These are phyloP conservation scores for Salvia miltiorrhiza DNA, from an alignment of 257 asterid species.

Conservation along the genomic window DNA sequence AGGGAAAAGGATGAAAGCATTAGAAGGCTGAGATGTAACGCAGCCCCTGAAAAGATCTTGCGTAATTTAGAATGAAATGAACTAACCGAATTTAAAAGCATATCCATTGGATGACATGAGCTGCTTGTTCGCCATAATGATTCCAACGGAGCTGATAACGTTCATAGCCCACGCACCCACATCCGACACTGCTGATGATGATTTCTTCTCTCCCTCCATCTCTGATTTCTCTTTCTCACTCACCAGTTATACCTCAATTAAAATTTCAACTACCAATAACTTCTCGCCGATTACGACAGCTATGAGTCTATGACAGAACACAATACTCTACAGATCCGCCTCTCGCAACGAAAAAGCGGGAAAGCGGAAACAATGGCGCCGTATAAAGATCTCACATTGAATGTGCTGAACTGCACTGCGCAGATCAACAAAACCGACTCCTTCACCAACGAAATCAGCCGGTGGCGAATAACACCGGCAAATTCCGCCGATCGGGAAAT, in stretches of 20 bases:
- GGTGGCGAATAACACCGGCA: conserved; percentile 21
- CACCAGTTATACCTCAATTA: conserved; percentile 5
- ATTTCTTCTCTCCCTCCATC: conserved; percentile 81
- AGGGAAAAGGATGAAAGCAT: not conserved
- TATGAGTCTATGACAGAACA: not conserved
- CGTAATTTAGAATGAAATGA: not conserved
- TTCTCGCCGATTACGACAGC: not conserved
- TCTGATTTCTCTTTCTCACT: conserved; percentile 8
- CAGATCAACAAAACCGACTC: not conserved
- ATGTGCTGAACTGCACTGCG: not conserved
- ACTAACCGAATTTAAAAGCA: conserved; percentile 78
- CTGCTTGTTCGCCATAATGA: conserved; percentile 94
- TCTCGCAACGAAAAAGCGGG: conserved; percentile 22
- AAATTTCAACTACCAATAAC: not conserved
- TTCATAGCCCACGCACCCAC: conserved; percentile 99
- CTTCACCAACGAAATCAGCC: not conserved
- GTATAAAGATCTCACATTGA: conserved; percentile 21
- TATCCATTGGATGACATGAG: conserved; percentile 85
- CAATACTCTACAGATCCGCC: conserved; percentile 31
- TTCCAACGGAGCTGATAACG: conserved; percentile 89
- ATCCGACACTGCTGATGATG: conserved; percentile 65
- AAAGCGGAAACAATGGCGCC: conserved; percentile 14
- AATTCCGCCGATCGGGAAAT: conserved; percentile 25
- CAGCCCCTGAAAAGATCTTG: not conserved
- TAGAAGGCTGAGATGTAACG: conserved; percentile 14